Percentiles rank a stretch among this genome's conserved stretches.
Evolutionary conservation across 2,329 filamentous ascomycete species (phyloP).

Genomic region (Stagonosporopsis tanaceti): DNA sequence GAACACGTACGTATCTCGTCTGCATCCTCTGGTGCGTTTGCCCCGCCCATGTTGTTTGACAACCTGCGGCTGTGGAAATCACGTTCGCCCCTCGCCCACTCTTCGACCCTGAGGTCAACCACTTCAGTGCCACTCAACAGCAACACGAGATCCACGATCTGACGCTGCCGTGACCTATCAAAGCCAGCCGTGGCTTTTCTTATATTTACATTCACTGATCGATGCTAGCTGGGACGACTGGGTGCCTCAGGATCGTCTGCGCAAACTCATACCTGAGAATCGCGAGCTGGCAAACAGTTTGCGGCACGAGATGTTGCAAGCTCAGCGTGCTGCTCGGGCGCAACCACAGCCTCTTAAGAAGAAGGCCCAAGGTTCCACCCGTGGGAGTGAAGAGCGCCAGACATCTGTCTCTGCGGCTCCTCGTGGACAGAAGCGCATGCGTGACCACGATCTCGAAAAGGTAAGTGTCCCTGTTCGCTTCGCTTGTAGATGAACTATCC

Average conservation of each 20-base stretch:
- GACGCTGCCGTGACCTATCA: not conserved
- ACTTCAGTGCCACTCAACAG: conserved; percentile 22
- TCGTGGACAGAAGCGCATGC: conserved; percentile 75
- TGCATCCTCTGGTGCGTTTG: conserved; percentile 5
- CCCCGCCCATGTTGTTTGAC: not conserved
- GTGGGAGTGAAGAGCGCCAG: conserved; percentile 80
- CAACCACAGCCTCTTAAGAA: conserved; percentile 60
- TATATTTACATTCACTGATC: conserved; percentile 25
- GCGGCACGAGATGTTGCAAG: conserved; percentile 71
- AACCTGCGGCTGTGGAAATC: conserved; percentile 6
- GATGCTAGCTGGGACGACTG: conserved; percentile 88
- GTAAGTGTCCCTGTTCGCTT: conserved; percentile 52
- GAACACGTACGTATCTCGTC: conserved; percentile 73
- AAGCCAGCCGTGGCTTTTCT: not conserved
- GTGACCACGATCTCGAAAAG: conserved; percentile 84
- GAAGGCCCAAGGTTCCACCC: conserved; percentile 67
- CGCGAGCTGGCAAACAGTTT: conserved; percentile 83
- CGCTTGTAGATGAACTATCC: not conserved
- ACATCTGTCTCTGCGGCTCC: conserved; percentile 64
- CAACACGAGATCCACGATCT: not conserved
- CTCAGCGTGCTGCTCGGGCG: conserved; percentile 58
- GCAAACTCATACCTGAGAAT: conserved; percentile 95
- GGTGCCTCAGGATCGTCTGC: conserved; percentile 91
- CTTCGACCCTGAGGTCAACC: conserved; percentile 15
- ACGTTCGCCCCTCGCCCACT: conserved; percentile 23